Evolutionary conservation across 352 stramenopile species (phyloP).

Genomic region (Phytophthora pinifolia): DNA sequence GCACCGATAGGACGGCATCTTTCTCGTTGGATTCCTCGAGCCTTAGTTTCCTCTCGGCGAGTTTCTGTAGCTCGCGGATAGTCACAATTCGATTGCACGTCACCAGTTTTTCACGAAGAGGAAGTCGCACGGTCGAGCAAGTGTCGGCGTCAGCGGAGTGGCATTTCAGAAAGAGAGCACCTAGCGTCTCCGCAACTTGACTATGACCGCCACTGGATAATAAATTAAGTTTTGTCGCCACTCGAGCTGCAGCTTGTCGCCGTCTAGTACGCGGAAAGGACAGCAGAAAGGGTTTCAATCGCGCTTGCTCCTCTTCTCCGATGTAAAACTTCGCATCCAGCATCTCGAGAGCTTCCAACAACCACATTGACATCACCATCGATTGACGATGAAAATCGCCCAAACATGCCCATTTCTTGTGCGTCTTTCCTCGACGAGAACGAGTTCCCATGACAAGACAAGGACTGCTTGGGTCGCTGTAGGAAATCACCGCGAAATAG

Average conservation of each 20-base stretch:
- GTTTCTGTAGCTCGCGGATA: conserved; percentile 25
- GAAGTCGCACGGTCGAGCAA: conserved; percentile 20
- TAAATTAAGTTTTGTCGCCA: conserved; percentile 25
- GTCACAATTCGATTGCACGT: conserved; percentile 17
- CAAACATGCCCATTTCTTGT: conserved; percentile 33
- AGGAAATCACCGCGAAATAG: conserved; percentile 25
- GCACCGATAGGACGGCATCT: conserved; percentile 6
- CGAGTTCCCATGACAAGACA: conserved; percentile 17
- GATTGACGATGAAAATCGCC: conserved; percentile 34
- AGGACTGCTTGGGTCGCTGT: conserved; percentile 7
- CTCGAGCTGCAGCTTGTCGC: conserved; percentile 26
- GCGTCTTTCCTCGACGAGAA: conserved; percentile 13
- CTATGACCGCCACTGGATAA: not conserved
- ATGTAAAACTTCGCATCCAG: conserved; percentile 48
- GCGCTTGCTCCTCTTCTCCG: conserved; percentile 9
- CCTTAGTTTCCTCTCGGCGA: conserved; percentile 13
- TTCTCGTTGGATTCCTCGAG: not conserved
- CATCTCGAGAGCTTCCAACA: conserved; percentile 37
- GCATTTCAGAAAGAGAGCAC: conserved; percentile 41
- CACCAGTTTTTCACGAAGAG: conserved; percentile 15
- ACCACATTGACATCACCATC: conserved; percentile 34
- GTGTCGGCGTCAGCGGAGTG: conserved; percentile 15
- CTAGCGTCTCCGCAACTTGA: conserved; percentile 29
- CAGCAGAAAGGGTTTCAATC: not conserved
- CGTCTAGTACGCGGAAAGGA: conserved; percentile 30